Conservation (phyloP, 805 yeast species). For the Starmerella vitae region DNA sequence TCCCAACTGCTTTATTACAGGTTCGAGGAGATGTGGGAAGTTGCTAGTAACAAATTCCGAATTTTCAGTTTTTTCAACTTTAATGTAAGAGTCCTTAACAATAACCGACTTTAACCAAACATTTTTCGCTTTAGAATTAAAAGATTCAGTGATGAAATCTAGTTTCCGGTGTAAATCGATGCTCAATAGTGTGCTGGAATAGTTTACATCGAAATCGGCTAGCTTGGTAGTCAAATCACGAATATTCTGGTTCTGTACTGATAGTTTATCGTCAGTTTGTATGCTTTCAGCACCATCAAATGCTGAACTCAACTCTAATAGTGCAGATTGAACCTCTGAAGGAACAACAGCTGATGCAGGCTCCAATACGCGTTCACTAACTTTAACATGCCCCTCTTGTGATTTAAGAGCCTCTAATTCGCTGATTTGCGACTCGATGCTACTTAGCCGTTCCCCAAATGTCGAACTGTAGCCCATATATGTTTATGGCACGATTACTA, state of each 20-base stretch:
- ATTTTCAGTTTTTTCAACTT: neutral
- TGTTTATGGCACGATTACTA: too few relatives aligned
- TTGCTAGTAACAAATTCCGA: neutral
- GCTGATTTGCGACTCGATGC: too few relatives aligned
- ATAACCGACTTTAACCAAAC: slow-evolving; percentile 1
- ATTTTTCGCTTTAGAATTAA: neutral
- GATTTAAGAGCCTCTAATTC: too few relatives aligned
- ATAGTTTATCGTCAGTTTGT: neutral
- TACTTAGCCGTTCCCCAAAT: too few relatives aligned
- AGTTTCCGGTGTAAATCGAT: slow-evolving; percentile 7
- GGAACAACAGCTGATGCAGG: too few relatives aligned
- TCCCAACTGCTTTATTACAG: neutral
- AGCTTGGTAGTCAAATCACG: neutral
- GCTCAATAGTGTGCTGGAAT: slow-evolving; percentile 5
- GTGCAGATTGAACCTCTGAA: too few relatives aligned
- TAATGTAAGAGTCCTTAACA: neutral
- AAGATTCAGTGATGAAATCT: neutral
- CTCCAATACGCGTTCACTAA: too few relatives aligned
- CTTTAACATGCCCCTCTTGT: too few relatives aligned
- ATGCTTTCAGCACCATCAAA: too few relatives aligned
- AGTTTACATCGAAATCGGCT: slow-evolving; percentile 3
- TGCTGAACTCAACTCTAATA: too few relatives aligned
- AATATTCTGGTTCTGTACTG: neutral
- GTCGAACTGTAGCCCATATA: too few relatives aligned
- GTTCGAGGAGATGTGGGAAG: neutral